Base-by-base conservation (phyloP, 306 rosid genomes). In the Carpinus fangiana region DNA sequence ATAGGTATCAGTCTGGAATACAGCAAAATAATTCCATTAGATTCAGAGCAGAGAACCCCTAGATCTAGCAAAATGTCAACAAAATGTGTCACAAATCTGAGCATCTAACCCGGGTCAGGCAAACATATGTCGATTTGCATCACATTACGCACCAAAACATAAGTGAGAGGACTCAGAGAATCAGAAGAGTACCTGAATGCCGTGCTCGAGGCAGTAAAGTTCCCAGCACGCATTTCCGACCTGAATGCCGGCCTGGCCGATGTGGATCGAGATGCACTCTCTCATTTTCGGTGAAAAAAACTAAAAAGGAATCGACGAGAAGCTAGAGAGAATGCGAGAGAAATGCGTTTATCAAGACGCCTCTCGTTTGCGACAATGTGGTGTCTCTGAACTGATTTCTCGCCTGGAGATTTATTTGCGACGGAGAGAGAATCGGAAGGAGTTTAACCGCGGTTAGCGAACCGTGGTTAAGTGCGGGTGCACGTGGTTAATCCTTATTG, bases 201-300 rank as follows among this genome's bases (percentile, higher is more conserved):
- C 93, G 51, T 89, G 92, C 79, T 89, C 92, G 73, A 89, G 90
- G 78, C 89, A 89, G 73, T 89, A 89, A 53, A 89, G 89, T 77
- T 89, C 93, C 90, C 90, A 89, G 85, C 90, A 89, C 31, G 93
- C 89, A 75, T 89, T 89, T 57, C 90, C 88, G 76, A 89, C 90
- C 81, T 89, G 93, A 78, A 87, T 89, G 47, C 90, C 90, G 54
- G 93, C 93, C 76, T 89, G 93, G 61, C 93, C 93, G 50, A 89
- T 89, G 88, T 87, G 90, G 75, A 89, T 83, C 38, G 89, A 89
- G 48, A 87, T 89, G 85, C 93, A 89, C 87, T 89, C 93, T 70
- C 90, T 87, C 90, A 85, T 87, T 61, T 73, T 82, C 28, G 74
- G 56, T 12, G 21, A 50, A 5, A 31, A 45, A n/a, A 11, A 11